A percentile compares a stretch with the other conserved stretches of the same genome.
phyloP scores from a whole-genome alignment of 106 monocot species.

The Platanthera guangdongensis region DNA sequence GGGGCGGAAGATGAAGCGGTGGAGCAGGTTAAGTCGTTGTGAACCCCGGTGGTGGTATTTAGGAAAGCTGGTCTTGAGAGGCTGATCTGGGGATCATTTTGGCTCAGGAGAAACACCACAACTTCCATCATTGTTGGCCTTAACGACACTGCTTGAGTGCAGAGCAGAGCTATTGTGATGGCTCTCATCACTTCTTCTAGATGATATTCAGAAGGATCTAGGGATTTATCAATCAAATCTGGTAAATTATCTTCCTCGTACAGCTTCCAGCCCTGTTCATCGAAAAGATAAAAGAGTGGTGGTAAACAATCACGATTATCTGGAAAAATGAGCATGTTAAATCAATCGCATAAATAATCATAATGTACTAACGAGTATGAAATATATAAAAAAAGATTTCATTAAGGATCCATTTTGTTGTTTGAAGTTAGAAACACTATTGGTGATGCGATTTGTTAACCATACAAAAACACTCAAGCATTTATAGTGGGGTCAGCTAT shows the following conservation, averaged over 20 bases:
- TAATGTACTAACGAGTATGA: no score
- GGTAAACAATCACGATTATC: no score
- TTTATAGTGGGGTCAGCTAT: no score
- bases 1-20: slow-evolving; percentile 27
- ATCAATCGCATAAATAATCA: no score
- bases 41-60: slow-evolving; percentile 25
- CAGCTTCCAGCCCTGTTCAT: slow-evolving; percentile 47
- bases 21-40: slow-evolving; percentile 14
- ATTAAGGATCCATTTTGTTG: no score
- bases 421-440: no score
- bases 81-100: slow-evolving; percentile 10
- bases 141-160: slow-evolving; percentile 50
- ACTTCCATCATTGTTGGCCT: slow-evolving; percentile 68
- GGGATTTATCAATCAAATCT: slow-evolving; percentile 36
- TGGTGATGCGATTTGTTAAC: no score
- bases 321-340: no score
- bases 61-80: slow-evolving; percentile 52
- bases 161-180: slow-evolving; percentile 54
- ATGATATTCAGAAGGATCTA: slow-evolving; percentile 26
- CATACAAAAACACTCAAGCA: no score
- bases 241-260: slow-evolving; percentile 31
- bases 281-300: background rate
- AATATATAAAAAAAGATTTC: no score
- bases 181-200: slow-evolving; percentile 34
- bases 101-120: slow-evolving; percentile 42